phyloP scores from a whole-genome alignment of 2,329 filamentous ascomycete genomes.

The Huntiella moniliformis region DNA sequence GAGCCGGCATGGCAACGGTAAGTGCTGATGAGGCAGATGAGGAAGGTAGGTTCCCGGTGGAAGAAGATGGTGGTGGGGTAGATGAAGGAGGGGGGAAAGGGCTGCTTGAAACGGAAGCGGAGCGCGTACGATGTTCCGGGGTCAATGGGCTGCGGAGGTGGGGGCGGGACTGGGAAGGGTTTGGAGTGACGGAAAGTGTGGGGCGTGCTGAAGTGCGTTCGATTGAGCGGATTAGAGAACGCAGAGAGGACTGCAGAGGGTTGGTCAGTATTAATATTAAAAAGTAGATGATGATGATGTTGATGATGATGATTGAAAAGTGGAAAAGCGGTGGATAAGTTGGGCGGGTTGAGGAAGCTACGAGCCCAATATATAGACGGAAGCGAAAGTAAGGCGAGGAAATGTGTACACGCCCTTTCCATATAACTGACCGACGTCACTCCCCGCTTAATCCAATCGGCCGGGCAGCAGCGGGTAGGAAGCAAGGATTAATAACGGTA shows the following conservation, averaged over 20 bases:
- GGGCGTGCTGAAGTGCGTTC: neutral
- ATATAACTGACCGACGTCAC: neutral
- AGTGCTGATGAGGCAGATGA: neutral
- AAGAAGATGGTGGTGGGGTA: neutral
- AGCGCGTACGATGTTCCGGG: neutral
- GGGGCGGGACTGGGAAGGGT: neutral
- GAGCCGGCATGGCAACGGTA: neutral
- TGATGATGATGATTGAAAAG: neutral
- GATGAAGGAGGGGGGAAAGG: neutral
- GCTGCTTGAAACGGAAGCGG: constrained; percentile 6
- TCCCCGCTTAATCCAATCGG: neutral
- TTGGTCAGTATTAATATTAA: neutral
- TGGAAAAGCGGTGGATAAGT: neutral
- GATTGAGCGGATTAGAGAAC: constrained; percentile 7
- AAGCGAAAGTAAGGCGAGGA: neutral
- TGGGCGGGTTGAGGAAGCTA: neutral
- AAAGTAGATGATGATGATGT: neutral
- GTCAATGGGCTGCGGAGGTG: constrained; percentile 3
- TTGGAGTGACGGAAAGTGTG: neutral
- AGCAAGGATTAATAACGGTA: too few relatives aligned
- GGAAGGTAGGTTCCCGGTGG: neutral
- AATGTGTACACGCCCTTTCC: neutral
- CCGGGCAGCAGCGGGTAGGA: too few relatives aligned
- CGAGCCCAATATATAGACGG: too few relatives aligned
- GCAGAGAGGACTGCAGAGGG: constrained; percentile 5